Conservation (phyloP, 208 protist species). For the Trypanosoma scelopori region DNA sequence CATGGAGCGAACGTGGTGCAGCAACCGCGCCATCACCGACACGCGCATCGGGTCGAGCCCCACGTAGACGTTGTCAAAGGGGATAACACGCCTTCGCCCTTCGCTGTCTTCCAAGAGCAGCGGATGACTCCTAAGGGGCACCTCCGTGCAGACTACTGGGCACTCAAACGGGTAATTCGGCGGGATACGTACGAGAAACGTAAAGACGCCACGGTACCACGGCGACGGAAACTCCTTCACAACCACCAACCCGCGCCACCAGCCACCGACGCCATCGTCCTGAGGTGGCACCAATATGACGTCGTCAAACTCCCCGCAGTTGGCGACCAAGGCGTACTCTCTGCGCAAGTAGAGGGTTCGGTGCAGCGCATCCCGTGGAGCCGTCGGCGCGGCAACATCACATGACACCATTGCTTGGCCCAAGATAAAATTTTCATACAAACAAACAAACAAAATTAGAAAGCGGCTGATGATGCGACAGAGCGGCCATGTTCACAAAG, state of each 20-base stretch:
- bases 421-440: conserved; percentile 18
- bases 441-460: not conserved
- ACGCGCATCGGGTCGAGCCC: conserved; percentile 63
- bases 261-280: conserved; percentile 4
- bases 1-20: conserved; percentile 50
- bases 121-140: conserved; percentile 57
- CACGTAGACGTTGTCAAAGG: conserved; percentile 64
- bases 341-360: conserved; percentile 61
- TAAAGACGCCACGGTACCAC: conserved; percentile 68
- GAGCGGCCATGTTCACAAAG: not conserved
- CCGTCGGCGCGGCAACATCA: not conserved
- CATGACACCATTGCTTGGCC: not conserved
- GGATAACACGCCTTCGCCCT: conserved; percentile 14
- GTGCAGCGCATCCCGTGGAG: conserved; percentile 41
- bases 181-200: conserved; percentile 57
- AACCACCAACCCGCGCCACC: conserved; percentile 53
- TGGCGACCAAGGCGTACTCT: conserved; percentile 37
- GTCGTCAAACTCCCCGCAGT: conserved; percentile 30
- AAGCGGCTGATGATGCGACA: not conserved
- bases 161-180: conserved; percentile 66
- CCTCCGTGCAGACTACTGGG: conserved; percentile 46
- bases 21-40: conserved; percentile 60
- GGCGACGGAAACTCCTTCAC: conserved; percentile 45
- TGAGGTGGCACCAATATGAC: conserved; percentile 32
- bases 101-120: conserved; percentile 33